Base-by-base conservation (phyloP, 768 basidiomycete species). In the Russula foetens region DNA sequence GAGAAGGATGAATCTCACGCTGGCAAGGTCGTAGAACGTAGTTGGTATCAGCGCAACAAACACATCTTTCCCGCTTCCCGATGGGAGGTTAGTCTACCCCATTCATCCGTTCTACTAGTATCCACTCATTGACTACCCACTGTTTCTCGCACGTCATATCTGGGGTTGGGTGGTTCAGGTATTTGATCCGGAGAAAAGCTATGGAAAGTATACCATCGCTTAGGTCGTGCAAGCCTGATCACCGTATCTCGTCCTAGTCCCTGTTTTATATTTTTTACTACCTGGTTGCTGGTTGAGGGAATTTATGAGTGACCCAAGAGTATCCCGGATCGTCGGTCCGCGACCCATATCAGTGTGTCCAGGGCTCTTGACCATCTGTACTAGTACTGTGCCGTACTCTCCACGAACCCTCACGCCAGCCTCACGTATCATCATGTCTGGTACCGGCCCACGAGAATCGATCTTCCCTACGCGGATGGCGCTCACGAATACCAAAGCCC, bases 1-100 rank as follows among this genome's bases (percentile, higher is more conserved):
- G 97, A 99, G 74, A 98, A 98, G 74, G 94, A 99, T 67, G 97
- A 99, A 73, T 94, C 91, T 19, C 97, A 99, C 69, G 97, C 97
- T 0, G 97, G 97, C 2, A 99, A 99, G 71, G 97, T 99, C 11
- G 95, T 98, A 7, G 97, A 98, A 73, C 76, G 97, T 63, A 89
- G 89, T 61, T 99, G 90, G 80, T 97, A 98, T 70, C 89, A 94
- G 68, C 79, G 94, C 54, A 96, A 93, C 69, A 99, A 98, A 65
- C 97, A 98, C 69, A 97, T 98, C 39, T 98, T 98, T 71, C 96
- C 96, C 17, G 93, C 93, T 1, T 94, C 91, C 5, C 77, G 95
- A 67, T 98, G 95, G 95, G 95, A 98, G 86, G 90, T 86, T 65
- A 66, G 86, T 73, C n/a, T 47, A 28, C 53, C 21, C 29, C 17